These are phyloP conservation scores for Irineochytrium annulatum DNA, from an alignment of 192 early-diverging fungal genomes.

Conservation along the genomic window DNA sequence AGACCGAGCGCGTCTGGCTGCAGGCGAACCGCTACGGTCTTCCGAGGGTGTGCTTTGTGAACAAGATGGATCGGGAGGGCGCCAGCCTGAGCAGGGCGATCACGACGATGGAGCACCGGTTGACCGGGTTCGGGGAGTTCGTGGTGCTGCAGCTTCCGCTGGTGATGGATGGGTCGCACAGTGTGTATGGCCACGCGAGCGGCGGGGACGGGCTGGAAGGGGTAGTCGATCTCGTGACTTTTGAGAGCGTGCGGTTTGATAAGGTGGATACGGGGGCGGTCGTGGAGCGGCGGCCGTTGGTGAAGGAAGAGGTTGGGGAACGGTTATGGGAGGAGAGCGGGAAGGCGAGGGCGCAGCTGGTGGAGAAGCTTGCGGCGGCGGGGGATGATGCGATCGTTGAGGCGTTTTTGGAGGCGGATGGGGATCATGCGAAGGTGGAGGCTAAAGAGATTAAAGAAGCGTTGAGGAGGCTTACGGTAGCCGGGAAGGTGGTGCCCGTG, in stretches of 20 bases:
- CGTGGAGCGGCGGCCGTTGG: slow-evolving; percentile 20
- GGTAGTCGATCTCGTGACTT: slow-evolving; percentile 70
- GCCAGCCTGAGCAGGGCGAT: slow-evolving; percentile 62
- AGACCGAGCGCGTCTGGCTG: slow-evolving; percentile 91
- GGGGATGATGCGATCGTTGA: slow-evolving; percentile 86
- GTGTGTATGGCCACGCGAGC: slow-evolving; percentile 20
- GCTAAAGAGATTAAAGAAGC: slow-evolving; percentile 58
- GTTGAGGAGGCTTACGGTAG: slow-evolving; percentile 67
- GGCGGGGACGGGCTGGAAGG: slow-evolving; percentile 44
- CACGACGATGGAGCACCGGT: slow-evolving; percentile 22
- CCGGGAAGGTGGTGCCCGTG: slow-evolving; percentile 72
- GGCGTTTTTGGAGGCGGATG: slow-evolving; percentile 68
- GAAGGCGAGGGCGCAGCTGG: slow-evolving; percentile 61
- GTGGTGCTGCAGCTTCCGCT: slow-evolving; percentile 74
- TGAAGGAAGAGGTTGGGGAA: not conserved
- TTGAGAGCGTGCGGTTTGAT: slow-evolving; percentile 67
- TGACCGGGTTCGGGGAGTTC: slow-evolving; percentile 52
- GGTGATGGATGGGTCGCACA: slow-evolving; percentile 30
- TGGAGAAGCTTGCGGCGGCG: slow-evolving; percentile 78
- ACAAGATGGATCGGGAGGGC: slow-evolving; percentile 92
- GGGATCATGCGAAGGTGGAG: slow-evolving; percentile 66
- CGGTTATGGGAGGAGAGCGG: slow-evolving; percentile 23
- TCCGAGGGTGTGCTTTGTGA: slow-evolving; percentile 85
- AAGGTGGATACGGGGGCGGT: slow-evolving; percentile 40
- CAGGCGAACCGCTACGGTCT: slow-evolving; percentile 66